phyloP scores from a whole-genome alignment of 129 eudicot genomes.

The Logfia minima region DNA sequence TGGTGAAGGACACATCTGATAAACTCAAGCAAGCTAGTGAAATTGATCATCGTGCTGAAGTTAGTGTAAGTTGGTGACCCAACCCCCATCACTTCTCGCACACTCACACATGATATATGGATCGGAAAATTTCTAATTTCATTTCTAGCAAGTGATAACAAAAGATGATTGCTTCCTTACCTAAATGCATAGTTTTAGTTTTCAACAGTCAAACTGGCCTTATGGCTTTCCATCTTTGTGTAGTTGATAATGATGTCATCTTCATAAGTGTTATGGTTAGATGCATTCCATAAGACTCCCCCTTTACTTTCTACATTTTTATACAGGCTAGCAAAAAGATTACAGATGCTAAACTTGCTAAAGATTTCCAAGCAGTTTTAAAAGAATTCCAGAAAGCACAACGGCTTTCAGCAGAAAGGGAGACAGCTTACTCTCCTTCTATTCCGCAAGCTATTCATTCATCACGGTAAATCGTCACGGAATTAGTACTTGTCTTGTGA shows the following conservation, averaged over 20 bases:
- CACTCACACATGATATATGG: neutral
- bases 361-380: slow-evolving; percentile 85
- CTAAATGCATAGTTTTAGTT: neutral
- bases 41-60: slow-evolving; percentile 67
- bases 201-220: neutral
- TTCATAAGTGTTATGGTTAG: slow-evolving; percentile 5
- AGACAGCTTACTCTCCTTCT: slow-evolving; percentile 81
- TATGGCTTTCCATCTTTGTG: neutral
- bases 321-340: slow-evolving; percentile 84
- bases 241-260: neutral
- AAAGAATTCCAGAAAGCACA: slow-evolving; percentile 93
- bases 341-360: slow-evolving; percentile 91
- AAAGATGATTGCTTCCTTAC: slow-evolving; percentile 9
- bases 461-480: slow-evolving; percentile 53
- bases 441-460: slow-evolving; percentile 74
- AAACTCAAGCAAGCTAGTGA: slow-evolving; percentile 95
- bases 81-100: neutral
- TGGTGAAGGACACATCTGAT: slow-evolving; percentile 86
- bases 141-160: neutral
- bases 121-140: neutral
- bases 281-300: neutral
- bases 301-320: neutral
- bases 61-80: slow-evolving; percentile 51
- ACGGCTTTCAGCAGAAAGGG: slow-evolving; percentile 86
- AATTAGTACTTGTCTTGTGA: slow-evolving; percentile 8